These are phyloP conservation scores for Periconia macrospinosa DNA, from an alignment of 2,329 filamentous ascomycete genomes.

Conservation along the genomic window DNA sequence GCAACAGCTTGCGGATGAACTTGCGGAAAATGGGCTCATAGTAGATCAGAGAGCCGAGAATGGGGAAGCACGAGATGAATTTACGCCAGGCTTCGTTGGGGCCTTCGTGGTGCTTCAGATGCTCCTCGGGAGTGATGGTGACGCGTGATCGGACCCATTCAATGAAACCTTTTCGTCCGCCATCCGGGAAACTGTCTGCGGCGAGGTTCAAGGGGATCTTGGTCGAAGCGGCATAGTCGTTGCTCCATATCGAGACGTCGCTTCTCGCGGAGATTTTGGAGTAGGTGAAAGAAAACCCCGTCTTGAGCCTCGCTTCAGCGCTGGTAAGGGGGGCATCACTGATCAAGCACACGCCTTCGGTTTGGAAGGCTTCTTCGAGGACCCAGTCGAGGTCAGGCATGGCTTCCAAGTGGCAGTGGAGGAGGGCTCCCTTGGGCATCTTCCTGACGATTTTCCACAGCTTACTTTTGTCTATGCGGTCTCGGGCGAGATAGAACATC, in stretches of 20 bases:
- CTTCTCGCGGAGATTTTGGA: slow-evolving; percentile 46
- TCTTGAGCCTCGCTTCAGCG: slow-evolving; percentile 56
- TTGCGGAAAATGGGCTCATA: slow-evolving; percentile 88
- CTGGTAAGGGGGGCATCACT: slow-evolving; percentile 61
- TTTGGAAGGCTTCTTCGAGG: slow-evolving; percentile 69
- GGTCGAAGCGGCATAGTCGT: slow-evolving; percentile 61
- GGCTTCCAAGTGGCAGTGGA: slow-evolving; percentile 88
- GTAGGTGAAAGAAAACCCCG: slow-evolving; percentile 61
- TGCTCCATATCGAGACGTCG: slow-evolving; percentile 64
- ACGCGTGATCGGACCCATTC: slow-evolving; percentile 75
- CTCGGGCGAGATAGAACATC: slow-evolving; percentile 88
- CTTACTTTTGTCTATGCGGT: slow-evolving; percentile 80
- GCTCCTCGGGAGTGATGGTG: slow-evolving; percentile 72
- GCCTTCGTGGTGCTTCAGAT: slow-evolving; percentile 78
- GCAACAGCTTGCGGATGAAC: slow-evolving; percentile 73
- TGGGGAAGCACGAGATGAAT: slow-evolving; percentile 73
- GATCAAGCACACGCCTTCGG: slow-evolving; percentile 72
- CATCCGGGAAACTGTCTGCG: slow-evolving; percentile 74
- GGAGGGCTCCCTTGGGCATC: slow-evolving; percentile 85
- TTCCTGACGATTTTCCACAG: slow-evolving; percentile 81
- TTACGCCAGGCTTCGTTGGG: slow-evolving; percentile 83
- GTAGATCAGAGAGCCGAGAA: slow-evolving; percentile 74
- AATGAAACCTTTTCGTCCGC: slow-evolving; percentile 71
- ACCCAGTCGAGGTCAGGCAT: slow-evolving; percentile 88
- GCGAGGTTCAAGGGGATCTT: slow-evolving; percentile 63